Base-by-base conservation (phyloP, 2,329 filamentous ascomycete genomes). In the Fusarium fujikuroi region DNA sequence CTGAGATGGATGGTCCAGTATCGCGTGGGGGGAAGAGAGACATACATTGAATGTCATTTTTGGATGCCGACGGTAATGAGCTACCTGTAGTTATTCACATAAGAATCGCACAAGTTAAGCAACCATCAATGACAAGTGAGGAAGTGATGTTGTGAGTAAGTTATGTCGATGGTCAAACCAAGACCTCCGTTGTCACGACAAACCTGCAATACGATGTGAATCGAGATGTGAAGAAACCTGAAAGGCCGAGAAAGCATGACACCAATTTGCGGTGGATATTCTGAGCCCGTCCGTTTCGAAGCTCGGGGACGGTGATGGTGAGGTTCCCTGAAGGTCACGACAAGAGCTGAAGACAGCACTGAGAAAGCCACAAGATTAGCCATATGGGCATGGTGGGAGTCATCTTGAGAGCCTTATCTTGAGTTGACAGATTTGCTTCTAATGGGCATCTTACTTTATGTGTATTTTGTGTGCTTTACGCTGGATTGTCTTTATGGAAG, bases 11-110 rank as follows among this genome's bases (percentile, higher is more conserved):
- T 8, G 2, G 30, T 19, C 11, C 16, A 34, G 5, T 25, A 25
- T 10, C 6, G 4, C 3, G 6, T 0, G 4, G 16, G 34, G 8
- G n/a, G 47, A 23, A 15, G 30, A 19, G 11, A 8, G 2, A 8
- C 6, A 2, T 23, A 15, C 9, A 19, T 9, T 5, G 2, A 19
- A 6, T 52, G 16, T 1, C 21, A 18, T 23, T 14, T 16, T 14
- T 5, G 6, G 11, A n/a, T 32, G 5, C 21, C 3, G 28, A 7
- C 0, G 15, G 5, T 6, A 3, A 18, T 23, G 21, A 32, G 21
- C 10, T 50, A 50, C 15, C 15, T 2, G 7, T 32, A 50, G 7
- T 5, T 32, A 0, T 14, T 23, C 10, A 23, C 10, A 32, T 32
- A 23, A 8, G 21, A 32, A 32, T n/a, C 7, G 2, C 5, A 18